Base-by-base conservation (phyloP, 2,329 filamentous ascomycete genomes). In the Sporothrix brasiliensis region DNA sequence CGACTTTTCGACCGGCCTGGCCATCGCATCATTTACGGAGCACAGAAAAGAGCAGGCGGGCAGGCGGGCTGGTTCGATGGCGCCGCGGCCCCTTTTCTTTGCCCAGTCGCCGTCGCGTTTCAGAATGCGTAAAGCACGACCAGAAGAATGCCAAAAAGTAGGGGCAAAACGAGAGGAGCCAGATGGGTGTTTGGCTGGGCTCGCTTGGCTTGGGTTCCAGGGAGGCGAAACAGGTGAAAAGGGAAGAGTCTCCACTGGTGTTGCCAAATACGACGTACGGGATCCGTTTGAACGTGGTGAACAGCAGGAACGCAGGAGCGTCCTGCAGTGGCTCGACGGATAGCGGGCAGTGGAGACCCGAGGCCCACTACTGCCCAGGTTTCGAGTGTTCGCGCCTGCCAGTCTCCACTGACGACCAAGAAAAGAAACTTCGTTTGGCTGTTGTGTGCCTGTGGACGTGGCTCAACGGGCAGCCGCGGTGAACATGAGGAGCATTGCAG, bases 311-410 rank as follows among this genome's bases (percentile, higher is more conserved):
- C 10, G 47, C 21, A 47, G 34, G n/a, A 44, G 61, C 10, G 47
- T 21, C 47, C 63, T 53, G 30, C 49, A 53, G 30, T 24, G 24
- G 24, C 24, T 24, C 2, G 2, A 2, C 49, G 49, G 49, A 10
- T 30, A 49, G 60, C 60, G 60, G 60, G 41, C 60, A n/a, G 7
- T 49, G 41, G 41, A 63, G 41, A 49, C 60, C 56, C 41, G 60
- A 49, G 60, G 61, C 44, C 61, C 61, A 44, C 61, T 65, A 30
- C 61, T 50, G 61, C 61, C 61, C 44, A 65, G 61, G 61, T 65
- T 65, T 65, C 44, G 27, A 30, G 24, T 52, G 47, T 24, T 52
- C 27, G 44, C 54, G 41, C 65, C 50, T 44, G 50, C 49, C 65
- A 67, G 49, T 67, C 50, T 24, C 65, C 65, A 67, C 65, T 14